Evolutionary conservation across 208 protist genomes (phyloP).

Genomic region (Trypanosomatidae sp.): DNA sequence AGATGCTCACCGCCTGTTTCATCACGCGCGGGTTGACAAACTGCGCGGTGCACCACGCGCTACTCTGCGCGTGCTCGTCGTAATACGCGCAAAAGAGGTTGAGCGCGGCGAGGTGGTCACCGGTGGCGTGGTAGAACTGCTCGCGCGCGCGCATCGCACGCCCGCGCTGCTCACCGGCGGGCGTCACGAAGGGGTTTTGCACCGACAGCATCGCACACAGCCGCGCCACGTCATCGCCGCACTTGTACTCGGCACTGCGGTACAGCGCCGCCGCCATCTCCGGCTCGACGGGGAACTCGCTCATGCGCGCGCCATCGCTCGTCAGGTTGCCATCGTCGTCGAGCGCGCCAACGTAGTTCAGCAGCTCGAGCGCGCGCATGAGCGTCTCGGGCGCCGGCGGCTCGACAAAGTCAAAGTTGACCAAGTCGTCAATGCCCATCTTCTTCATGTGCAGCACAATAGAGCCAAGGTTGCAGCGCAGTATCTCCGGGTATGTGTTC

Average conservation of each 20-base stretch:
- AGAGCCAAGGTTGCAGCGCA: conserved; percentile 95
- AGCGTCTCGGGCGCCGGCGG: conserved; percentile 93
- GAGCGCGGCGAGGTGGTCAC: conserved; percentile 95
- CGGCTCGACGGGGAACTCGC: conserved; percentile 97
- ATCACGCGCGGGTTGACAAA: conserved; percentile 95
- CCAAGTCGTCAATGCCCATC: conserved; percentile 96
- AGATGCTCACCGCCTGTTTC: conserved; percentile 90
- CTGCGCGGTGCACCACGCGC: conserved; percentile 95
- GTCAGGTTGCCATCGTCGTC: conserved; percentile 98
- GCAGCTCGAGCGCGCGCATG: conserved; percentile 90
- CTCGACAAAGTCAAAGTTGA: conserved; percentile 98
- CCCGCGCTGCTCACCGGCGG: conserved; percentile 58
- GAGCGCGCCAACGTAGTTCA: conserved; percentile 93
- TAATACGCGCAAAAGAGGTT: conserved; percentile 86
- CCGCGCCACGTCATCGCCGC: conserved; percentile 93
- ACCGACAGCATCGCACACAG: conserved; percentile 95
- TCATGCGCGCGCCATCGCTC: conserved; percentile 89
- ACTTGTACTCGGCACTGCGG: conserved; percentile 88
- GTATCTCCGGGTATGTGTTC: conserved; percentile 95
- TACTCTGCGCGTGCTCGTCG: conserved; percentile 35
- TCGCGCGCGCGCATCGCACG: conserved; percentile 61
- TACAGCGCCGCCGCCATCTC: conserved; percentile 95
- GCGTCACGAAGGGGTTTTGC: conserved; percentile 70
- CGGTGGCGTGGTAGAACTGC: conserved; percentile 95
- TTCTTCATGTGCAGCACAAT: conserved; percentile 96